phyloP scores from a whole-genome alignment of 495 filamentous ascomycete genomes.

The Chlorociboria aeruginascens region DNA sequence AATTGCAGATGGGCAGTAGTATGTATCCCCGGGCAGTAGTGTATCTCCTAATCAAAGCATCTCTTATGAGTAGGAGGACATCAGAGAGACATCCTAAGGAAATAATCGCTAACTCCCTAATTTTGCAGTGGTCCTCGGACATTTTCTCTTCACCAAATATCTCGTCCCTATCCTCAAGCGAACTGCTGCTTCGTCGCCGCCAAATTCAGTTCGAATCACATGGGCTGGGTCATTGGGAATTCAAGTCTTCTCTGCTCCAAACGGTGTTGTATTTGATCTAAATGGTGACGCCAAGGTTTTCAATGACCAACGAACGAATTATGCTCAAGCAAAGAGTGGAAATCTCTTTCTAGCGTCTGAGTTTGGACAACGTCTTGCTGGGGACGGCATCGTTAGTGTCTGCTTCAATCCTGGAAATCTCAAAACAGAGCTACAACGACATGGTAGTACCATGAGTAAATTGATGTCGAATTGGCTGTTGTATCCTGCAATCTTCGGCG shows the following conservation, averaged over 20 bases:
- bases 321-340: conserved; percentile 27
- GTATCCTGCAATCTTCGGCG: conserved; percentile 24
- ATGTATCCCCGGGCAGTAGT: too few relatives aligned
- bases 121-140: conserved; percentile 25
- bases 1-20: conserved; percentile 22
- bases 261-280: conserved; percentile 19
- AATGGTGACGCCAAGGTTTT: conserved; percentile 17
- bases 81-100: too few relatives aligned
- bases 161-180: conserved; percentile 24
- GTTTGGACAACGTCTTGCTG: conserved; percentile 19
- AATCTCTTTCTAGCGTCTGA: conserved; percentile 21
- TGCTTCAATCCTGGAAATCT: conserved; percentile 30
- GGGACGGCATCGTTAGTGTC: conserved; percentile 20
- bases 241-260: conserved; percentile 16
- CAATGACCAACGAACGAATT: conserved; percentile 9
- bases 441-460: conserved; percentile 27
- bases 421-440: conserved; percentile 29
- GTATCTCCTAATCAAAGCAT: too few relatives aligned
- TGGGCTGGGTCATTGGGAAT: conserved; percentile 25
- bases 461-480: conserved; percentile 20
- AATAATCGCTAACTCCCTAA: too few relatives aligned
- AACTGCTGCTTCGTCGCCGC: conserved; percentile 22
- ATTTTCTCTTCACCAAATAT: conserved; percentile 30
- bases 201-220: conserved; percentile 27
- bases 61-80: too few relatives aligned